Conservation (phyloP, 2,329 filamentous ascomycete genomes). For the Fusarium longipes region DNA sequence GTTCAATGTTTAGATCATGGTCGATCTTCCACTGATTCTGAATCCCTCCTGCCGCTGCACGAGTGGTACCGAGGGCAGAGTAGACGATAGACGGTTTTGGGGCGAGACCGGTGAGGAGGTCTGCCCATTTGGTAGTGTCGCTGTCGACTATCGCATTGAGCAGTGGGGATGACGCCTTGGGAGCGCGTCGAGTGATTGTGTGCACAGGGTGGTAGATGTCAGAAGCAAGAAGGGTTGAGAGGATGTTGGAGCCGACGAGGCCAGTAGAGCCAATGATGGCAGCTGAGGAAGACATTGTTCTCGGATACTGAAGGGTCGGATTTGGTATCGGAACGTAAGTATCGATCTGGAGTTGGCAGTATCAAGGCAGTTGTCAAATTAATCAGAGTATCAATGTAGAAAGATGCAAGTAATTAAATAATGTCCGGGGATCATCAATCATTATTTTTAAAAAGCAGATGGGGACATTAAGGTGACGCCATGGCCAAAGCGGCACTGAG, state of each 20-base stretch:
- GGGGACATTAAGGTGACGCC: slow-evolving; percentile 5
- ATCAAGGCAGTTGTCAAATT: background rate
- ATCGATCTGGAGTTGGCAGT: background rate
- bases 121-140: slow-evolving; percentile 77
- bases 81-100: slow-evolving; percentile 74
- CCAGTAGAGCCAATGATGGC: slow-evolving; percentile 74
- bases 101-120: slow-evolving; percentile 64
- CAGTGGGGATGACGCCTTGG: slow-evolving; percentile 66
- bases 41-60: slow-evolving; percentile 77
- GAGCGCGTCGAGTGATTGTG: slow-evolving; percentile 75
- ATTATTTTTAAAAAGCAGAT: background rate
- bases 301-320: background rate
- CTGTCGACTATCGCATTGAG: slow-evolving; percentile 70
- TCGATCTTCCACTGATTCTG: slow-evolving; percentile 89
- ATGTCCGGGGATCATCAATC: background rate
- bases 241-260: slow-evolving; percentile 78
- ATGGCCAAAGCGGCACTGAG: background rate
- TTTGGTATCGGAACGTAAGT: slow-evolving; percentile 6
- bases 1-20: slow-evolving; percentile 83
- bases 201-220: slow-evolving; percentile 64
- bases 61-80: slow-evolving; percentile 84
- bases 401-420: background rate
- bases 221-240: slow-evolving; percentile 70
- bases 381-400: background rate
- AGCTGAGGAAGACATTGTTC: slow-evolving; percentile 53